phyloP scores from a whole-genome alignment of 305 asterid species.

The Fraxinus sp. region DNA sequence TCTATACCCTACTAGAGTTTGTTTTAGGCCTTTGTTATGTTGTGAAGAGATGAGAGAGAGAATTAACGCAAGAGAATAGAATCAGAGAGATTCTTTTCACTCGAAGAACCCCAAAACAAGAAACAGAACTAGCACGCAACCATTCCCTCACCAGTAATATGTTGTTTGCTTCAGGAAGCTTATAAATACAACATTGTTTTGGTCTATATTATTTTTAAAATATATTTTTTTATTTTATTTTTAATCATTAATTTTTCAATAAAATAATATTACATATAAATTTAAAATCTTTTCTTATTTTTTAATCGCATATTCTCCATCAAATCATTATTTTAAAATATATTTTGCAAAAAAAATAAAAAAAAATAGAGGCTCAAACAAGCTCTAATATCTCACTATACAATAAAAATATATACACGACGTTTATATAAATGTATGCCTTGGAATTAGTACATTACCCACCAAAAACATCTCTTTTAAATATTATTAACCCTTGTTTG shows the following conservation, averaged over 20 bases:
- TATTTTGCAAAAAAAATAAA: too few species aligned
- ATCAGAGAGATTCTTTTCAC: conserved; percentile 32
- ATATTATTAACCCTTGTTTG: too few species aligned
- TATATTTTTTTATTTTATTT: too few species aligned
- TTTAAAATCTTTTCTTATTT: too few species aligned
- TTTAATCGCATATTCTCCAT: too few species aligned
- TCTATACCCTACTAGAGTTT: neutral
- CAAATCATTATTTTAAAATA: too few species aligned
- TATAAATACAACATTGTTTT: too few species aligned
- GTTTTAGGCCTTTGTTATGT: neutral
- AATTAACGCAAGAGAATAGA: neutral
- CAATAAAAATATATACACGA: neutral
- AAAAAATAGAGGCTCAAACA: neutral
- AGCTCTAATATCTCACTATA: too few species aligned
- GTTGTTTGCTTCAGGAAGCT: conserved; percentile 38
- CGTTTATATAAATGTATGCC: neutral
- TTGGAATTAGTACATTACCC: neutral
- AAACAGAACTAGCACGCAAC: conserved; percentile 67
- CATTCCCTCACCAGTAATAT: conserved; percentile 30
- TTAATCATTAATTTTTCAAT: too few species aligned
- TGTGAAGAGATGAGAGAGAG: conserved; percentile 8
- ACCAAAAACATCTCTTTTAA: neutral
- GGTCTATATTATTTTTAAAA: too few species aligned
- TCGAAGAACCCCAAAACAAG: conserved; percentile 28
- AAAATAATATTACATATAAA: too few species aligned